Conservation (phyloP, 2,329 filamentous ascomycete species). For the Phaeophleospora eucalypticola region DNA sequence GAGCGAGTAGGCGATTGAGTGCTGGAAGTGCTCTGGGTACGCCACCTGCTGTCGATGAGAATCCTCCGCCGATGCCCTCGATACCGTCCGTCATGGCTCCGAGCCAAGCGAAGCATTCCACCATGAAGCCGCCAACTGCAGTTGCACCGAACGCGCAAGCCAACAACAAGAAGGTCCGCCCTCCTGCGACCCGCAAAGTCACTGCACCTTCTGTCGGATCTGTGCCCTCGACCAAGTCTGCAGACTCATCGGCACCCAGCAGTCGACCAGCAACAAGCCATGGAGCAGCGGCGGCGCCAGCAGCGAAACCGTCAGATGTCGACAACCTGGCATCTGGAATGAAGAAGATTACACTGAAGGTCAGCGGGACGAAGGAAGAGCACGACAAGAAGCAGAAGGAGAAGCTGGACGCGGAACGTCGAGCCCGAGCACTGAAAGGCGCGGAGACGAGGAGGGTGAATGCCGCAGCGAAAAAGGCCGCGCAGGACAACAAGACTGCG, state of each 20-base stretch:
- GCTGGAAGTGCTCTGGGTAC: conserved; percentile 28
- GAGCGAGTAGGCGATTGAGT: conserved; percentile 31
- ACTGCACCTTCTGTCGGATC: conserved; percentile 29
- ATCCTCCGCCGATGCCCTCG: conserved; percentile 23
- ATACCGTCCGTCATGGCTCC: conserved; percentile 9
- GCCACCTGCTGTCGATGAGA: conserved; percentile 11
- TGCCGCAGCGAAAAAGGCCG: conserved; percentile 31
- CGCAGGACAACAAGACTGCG: conserved; percentile 6
- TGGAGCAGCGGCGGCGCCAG: neutral
- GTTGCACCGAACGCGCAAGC: conserved; percentile 16
- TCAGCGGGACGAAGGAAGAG: conserved; percentile 53
- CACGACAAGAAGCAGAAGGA: conserved; percentile 42
- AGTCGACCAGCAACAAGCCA: conserved; percentile 3
- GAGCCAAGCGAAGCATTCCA: conserved; percentile 15
- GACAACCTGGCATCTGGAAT: conserved; percentile 51
- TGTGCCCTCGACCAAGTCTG: conserved; percentile 38
- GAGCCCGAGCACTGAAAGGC: conserved; percentile 30
- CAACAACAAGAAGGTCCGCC: conserved; percentile 26
- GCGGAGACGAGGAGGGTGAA: conserved; percentile 32
- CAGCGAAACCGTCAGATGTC: conserved; percentile 35
- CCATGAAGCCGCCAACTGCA: conserved; percentile 30
- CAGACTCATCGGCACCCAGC: conserved; percentile 18
- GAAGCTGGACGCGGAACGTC: conserved; percentile 43
- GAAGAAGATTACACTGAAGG: conserved; percentile 56
- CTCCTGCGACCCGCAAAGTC: conserved; percentile 18